These are phyloP conservation scores for Populus simonii DNA, from an alignment of 345 rosid genomes.

Conservation along the genomic window DNA sequence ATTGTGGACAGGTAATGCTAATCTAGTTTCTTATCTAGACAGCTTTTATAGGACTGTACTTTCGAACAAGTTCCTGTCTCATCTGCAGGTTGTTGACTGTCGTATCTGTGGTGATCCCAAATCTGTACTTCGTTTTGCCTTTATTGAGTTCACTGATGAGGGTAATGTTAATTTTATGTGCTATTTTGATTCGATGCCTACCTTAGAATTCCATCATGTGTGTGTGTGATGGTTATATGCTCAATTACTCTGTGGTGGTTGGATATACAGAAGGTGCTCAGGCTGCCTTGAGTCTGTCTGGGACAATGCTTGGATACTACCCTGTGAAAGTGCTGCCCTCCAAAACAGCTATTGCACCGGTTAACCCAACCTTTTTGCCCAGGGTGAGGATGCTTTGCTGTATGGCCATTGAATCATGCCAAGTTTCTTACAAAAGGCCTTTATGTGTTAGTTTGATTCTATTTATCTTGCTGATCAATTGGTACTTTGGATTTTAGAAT, in stretches of 20 bases:
- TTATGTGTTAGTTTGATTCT: conserved; percentile 3
- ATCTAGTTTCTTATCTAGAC: not conserved
- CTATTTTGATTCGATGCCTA: conserved; percentile 10
- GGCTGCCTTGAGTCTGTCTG: conserved; percentile 82
- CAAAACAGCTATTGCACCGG: conserved; percentile 98
- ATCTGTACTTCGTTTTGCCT: conserved; percentile 91
- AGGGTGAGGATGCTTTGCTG: conserved; percentile 46
- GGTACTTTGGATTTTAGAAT: conserved; percentile 45
- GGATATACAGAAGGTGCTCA: conserved; percentile 68
- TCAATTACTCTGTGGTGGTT: not conserved
- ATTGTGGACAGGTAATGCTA: conserved; percentile 71
- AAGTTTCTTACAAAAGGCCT: not conserved
- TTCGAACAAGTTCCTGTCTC: not conserved
- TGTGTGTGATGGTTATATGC: not conserved
- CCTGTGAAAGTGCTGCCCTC: conserved; percentile 96
- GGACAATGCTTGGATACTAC: conserved; percentile 87
- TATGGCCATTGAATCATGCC: not conserved
- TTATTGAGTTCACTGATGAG: conserved; percentile 88
- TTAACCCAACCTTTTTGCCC: conserved; percentile 94
- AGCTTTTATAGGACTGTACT: not conserved
- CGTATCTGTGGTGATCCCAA: conserved; percentile 96
- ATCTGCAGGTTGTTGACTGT: conserved; percentile 44
- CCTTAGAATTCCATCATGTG: conserved; percentile 14
- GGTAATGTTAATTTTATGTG: conserved; percentile 41
- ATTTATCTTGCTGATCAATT: conserved; percentile 12